phyloP scores from a whole-genome alignment of 2,329 filamentous ascomycete genomes.

The Lizonia empirigonia region DNA sequence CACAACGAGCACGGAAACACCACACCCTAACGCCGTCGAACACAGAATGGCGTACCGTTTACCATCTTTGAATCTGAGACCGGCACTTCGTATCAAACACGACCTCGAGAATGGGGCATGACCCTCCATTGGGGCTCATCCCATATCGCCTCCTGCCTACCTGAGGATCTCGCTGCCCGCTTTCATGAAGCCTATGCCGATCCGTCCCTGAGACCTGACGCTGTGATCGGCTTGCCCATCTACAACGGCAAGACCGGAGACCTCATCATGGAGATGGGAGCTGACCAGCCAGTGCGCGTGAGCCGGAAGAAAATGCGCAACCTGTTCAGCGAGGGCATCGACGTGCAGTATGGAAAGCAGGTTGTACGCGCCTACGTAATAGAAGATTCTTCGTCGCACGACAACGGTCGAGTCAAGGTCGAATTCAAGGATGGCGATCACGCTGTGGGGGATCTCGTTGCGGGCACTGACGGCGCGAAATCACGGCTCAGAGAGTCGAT shows the following conservation, averaged over 20 bases:
- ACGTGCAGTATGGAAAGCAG: slow-evolving; percentile 31
- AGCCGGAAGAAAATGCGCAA: slow-evolving; percentile 31
- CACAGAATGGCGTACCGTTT: slow-evolving; percentile 16
- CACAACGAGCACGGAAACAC: neutral
- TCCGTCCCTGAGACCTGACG: slow-evolving; percentile 17
- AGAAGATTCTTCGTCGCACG: slow-evolving; percentile 11
- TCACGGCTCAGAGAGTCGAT: slow-evolving; percentile 24
- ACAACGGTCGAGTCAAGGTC: slow-evolving; percentile 22
- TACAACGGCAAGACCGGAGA: slow-evolving; percentile 35
- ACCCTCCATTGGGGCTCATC: slow-evolving; percentile 31
- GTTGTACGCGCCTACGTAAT: slow-evolving; percentile 12
- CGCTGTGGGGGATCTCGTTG: slow-evolving; percentile 25
- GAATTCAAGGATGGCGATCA: slow-evolving; percentile 28
- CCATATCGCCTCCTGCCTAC: slow-evolving; percentile 28
- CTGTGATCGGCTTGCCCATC: slow-evolving; percentile 31
- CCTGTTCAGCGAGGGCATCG: slow-evolving; percentile 28
- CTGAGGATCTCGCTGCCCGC: slow-evolving; percentile 22
- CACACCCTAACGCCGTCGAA: slow-evolving; percentile 2
- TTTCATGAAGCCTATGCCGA: slow-evolving; percentile 35
- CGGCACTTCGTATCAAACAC: slow-evolving; percentile 22
- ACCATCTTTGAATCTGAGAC: slow-evolving; percentile 25
- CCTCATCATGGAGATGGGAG: slow-evolving; percentile 29
- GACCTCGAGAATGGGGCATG: slow-evolving; percentile 37
- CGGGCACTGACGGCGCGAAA: slow-evolving; percentile 30
- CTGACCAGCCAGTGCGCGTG: slow-evolving; percentile 27